A percentile compares a stretch with the other conserved stretches of the same genome.
These are phyloP conservation scores for Sporothrix inflata DNA, from an alignment of 2,329 filamentous ascomycete species.

Conservation along the genomic window DNA sequence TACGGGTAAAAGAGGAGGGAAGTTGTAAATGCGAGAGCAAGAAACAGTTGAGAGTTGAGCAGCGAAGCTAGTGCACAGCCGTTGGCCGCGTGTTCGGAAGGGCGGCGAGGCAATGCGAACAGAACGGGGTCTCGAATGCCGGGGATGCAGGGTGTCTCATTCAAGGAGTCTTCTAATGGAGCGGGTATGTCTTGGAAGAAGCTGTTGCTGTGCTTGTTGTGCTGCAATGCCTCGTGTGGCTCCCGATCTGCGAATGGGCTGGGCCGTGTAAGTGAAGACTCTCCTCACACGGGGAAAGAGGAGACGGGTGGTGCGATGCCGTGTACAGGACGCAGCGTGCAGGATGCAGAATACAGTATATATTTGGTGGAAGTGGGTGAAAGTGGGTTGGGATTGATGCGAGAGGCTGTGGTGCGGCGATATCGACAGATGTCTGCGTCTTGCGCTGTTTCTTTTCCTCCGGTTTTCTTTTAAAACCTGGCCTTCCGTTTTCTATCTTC, in stretches of 20 bases:
- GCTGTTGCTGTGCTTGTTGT: neutral
- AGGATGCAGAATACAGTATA: conserved; percentile 10
- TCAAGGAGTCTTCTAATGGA: neutral
- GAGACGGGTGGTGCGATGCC: neutral
- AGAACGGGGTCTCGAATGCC: conserved; percentile 10
- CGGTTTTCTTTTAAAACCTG: neutral
- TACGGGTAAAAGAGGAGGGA: neutral
- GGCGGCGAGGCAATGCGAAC: conserved; percentile 8
- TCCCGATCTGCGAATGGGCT: neutral
- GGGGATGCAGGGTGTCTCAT: conserved; percentile 8
- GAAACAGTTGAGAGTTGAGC: neutral
- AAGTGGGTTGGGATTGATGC: neutral
- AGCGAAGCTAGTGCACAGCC: conserved; percentile 17
- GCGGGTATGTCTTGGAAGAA: neutral
- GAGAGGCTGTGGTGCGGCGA: neutral
- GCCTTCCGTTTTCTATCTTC: neutral
- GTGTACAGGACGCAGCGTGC: neutral
- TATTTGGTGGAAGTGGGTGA: conserved; percentile 15
- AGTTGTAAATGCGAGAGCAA: neutral
- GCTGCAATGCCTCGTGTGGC: conserved; percentile 11
- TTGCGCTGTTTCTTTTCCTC: neutral
- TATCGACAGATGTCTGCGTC: neutral
- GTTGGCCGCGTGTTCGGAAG: conserved; percentile 23
- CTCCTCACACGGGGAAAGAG: conserved; percentile 4
- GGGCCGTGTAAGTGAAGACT: conserved; percentile 1